phyloP scores from a whole-genome alignment of 257 asterid genomes.

The Jasminum sambac region DNA sequence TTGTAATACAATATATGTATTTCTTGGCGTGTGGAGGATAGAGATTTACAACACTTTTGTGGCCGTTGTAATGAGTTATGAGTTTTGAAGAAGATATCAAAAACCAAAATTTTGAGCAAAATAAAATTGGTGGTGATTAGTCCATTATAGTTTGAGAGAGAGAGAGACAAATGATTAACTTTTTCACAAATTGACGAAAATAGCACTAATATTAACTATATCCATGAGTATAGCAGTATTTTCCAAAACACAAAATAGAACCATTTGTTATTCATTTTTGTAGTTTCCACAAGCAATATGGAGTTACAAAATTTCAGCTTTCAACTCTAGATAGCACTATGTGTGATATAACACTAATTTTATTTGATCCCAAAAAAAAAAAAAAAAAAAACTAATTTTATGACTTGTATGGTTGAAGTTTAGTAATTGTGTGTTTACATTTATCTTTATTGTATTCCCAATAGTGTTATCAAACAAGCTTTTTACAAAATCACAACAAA shows the following conservation, averaged over 20 bases:
- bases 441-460: too few species aligned
- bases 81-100: background rate
- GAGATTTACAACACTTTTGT: background rate
- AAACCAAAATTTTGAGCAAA: background rate
- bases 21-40: background rate
- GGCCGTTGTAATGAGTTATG: constrained; percentile 6
- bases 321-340: too few species aligned
- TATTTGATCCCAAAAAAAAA: too few species aligned
- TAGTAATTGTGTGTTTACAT: too few species aligned
- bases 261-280: too few species aligned
- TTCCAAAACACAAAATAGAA: background rate
- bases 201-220: background rate
- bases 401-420: too few species aligned
- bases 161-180: background rate
- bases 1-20: background rate
- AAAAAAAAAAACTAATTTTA: too few species aligned
- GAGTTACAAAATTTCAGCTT: too few species aligned
- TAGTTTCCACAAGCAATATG: too few species aligned
- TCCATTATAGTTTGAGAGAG: background rate
- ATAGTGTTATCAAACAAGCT: too few species aligned
- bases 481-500: too few species aligned
- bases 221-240: background rate
- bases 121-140: background rate
- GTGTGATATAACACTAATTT: too few species aligned
- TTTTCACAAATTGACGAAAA: background rate